Evolutionary conservation across 345 rosid genomes (phyloP), one percentile per base, ranked within the genome.

Genomic region (Eucalyptus decipiens): DNA sequence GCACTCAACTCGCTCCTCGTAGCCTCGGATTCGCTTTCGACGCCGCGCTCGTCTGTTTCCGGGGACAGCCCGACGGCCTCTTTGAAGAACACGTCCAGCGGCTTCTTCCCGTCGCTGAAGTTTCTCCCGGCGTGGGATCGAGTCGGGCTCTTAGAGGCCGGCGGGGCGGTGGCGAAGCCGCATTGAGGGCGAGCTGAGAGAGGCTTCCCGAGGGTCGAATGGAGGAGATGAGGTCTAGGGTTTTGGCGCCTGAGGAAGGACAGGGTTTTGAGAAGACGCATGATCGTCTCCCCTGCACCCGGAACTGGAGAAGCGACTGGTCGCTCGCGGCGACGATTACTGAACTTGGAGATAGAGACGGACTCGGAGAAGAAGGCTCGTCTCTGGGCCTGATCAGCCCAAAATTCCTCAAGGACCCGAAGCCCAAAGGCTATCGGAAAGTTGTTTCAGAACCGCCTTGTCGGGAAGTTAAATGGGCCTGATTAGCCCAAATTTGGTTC

Each of bases 31-130:
- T 90, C 91, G 87, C 37, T 86, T 48, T 86, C 93, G 80, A 49
- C 24, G 86, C 85, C 86, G 62, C 26, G 87, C 11, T 91, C 87
- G 81, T 91, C 94, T 15, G 94, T 32, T 50, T 47, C 91, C 65
- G 94, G 92, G 50, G 92, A 81, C 34, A 95, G 89, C 45, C 96
- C 98, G 1, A 95, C 92, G 7, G 91, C 93, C 89, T 95, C 96
- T 90, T 93, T 94, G 91, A 94, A 95, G 11, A 94, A 88, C 52
- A 87, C 76, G 88, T 85, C 86, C 58, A 95, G 94, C 7, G 95
- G 92, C 80, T 91, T 93, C 90, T 89, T 83, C 65, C 43, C 7
- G 83, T 62, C 69, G 23, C 8, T 42, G 11, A 42, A 13, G 54
- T 76, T 91, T 54, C 80, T 81, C 62, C 87, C 62, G 52, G 48